Conservation (phyloP, 768 basidiomycete genomes). For the Termitomyces sp. region DNA sequence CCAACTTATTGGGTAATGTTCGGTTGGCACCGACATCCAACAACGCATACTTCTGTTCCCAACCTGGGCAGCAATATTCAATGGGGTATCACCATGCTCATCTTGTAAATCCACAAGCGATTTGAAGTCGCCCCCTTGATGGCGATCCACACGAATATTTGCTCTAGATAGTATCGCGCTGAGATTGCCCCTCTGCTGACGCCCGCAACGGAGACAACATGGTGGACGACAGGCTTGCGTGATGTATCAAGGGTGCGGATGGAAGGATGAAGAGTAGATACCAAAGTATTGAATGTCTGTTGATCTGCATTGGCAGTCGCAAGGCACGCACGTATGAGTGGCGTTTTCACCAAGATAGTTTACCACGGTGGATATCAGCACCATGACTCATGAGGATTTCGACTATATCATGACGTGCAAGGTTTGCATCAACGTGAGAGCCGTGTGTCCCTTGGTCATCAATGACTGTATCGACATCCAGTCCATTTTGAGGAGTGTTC, state of each 20-base stretch:
- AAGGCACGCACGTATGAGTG: conserved; percentile 88
- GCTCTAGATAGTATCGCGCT: conserved; percentile 90
- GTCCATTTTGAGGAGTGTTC: conserved; percentile 19
- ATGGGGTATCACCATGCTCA: conserved; percentile 90
- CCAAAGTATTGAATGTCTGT: conserved; percentile 77
- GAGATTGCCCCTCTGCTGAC: conserved; percentile 70
- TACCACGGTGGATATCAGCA: conserved; percentile 88
- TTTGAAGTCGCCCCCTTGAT: conserved; percentile 73
- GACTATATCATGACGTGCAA: conserved; percentile 68
- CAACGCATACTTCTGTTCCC: conserved; percentile 83
- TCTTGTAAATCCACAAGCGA: conserved; percentile 89
- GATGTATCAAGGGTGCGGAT: too few species aligned
- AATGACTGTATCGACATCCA: conserved; percentile 80
- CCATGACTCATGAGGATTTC: conserved; percentile 71
- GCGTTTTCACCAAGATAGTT: conserved; percentile 92
- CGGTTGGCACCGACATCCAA: conserved; percentile 93
- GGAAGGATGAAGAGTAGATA: too few species aligned
- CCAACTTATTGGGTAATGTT: conserved; percentile 92
- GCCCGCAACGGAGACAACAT: too few species aligned
- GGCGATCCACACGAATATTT: conserved; percentile 85
- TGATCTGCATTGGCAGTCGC: conserved; percentile 83
- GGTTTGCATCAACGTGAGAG: conserved; percentile 91
- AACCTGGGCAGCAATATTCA: conserved; percentile 93
- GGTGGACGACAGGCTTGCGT: too few species aligned
- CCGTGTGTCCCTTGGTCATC: conserved; percentile 95